Evolutionary conservation across 495 filamentous ascomycete genomes (phyloP).

Genomic region (Usnea hakonensis): DNA sequence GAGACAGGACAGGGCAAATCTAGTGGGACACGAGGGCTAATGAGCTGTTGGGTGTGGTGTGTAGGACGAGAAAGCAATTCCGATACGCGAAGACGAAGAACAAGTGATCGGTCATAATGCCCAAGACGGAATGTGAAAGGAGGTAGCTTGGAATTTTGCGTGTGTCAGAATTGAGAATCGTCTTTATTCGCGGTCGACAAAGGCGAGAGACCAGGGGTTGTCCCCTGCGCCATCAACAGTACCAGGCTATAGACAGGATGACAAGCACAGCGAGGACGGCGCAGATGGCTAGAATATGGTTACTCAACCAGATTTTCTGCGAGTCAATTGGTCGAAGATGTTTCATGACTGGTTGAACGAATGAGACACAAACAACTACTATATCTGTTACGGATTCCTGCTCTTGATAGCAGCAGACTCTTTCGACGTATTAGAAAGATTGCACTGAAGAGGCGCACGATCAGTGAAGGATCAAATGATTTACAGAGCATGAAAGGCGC

Average conservation of each 20-base stretch:
- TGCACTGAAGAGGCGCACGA: too few species aligned
- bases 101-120: constrained; percentile 37
- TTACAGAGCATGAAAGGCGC: too few species aligned
- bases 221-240: not conserved
- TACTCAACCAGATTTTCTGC: not conserved
- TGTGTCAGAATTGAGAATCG: too few species aligned
- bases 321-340: not conserved
- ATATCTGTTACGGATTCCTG: too few species aligned
- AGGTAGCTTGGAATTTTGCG: not conserved
- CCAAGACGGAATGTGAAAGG: not conserved
- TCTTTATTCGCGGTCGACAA: too few species aligned
- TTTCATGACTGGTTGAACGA: not conserved
- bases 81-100: constrained; percentile 72
- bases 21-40: not conserved
- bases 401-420: too few species aligned
- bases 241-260: not conserved
- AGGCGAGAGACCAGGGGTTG: not conserved
- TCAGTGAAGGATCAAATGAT: too few species aligned
- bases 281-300: not conserved
- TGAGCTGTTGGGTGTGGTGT: not conserved
- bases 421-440: too few species aligned
- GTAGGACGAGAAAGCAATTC: constrained; percentile 82
- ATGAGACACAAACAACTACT: not conserved
- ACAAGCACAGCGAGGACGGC: not conserved
- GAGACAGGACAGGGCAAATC: not conserved